These are phyloP conservation scores for Amoebophrya sp. DNA, from an alignment of 169 alveolate species.

Conservation along the genomic window DNA sequence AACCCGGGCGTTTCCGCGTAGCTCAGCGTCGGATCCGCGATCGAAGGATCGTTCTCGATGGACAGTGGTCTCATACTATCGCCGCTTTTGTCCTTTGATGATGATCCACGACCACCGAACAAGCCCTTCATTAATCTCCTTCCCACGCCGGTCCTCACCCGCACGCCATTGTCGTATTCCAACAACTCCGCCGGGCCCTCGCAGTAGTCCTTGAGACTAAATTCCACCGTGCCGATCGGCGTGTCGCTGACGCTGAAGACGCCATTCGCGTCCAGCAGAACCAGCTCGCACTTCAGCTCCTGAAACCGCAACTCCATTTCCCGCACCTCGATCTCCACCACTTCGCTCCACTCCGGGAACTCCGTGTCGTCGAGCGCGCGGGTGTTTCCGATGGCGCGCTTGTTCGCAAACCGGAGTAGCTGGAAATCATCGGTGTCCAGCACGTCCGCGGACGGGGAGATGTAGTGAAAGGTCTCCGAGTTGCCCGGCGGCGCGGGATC, in stretches of 20 bases:
- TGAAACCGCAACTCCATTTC: neutral
- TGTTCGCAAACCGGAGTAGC: neutral
- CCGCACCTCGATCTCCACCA: neutral
- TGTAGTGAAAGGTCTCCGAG: neutral
- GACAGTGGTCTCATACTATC: no score
- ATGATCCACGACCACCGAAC: no score
- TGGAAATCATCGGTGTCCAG: neutral
- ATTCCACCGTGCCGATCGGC: neutral
- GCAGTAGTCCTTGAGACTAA: neutral
- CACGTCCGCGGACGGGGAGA: neutral
- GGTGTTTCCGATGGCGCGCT: neutral
- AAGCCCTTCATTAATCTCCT: neutral
- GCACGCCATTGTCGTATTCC: neutral
- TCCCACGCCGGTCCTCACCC: neutral
- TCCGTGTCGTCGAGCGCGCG: neutral
- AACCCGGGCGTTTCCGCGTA: neutral
- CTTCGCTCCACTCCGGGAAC: neutral
- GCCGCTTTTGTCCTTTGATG: no score
- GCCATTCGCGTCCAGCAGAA: neutral
- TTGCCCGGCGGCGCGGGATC: neutral
- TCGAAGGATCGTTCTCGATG: neutral
- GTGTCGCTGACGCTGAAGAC: neutral
- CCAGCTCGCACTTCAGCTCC: neutral
- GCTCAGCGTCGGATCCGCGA: neutral
- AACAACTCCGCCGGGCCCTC: constrained; percentile 1